Evolutionary conservation across 1,284 basidiomycete species (phyloP).

Genomic region (Termitomyces sp.): DNA sequence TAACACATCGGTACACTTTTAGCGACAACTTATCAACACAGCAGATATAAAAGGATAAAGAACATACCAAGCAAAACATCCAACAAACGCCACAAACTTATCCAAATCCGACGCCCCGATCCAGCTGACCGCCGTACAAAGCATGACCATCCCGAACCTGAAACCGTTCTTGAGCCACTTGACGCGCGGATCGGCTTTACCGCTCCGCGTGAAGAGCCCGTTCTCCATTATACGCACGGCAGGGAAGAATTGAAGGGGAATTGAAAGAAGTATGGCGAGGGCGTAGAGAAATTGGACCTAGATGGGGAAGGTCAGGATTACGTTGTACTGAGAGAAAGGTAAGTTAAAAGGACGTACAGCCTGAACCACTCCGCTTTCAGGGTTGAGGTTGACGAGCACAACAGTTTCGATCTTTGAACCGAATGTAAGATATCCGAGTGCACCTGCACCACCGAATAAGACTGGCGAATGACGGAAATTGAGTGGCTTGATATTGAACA

Average conservation of each 20-base stretch:
- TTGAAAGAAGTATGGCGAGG: conserved; percentile 91
- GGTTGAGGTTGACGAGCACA: conserved; percentile 91
- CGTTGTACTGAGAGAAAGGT: neutral
- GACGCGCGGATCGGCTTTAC: conserved; percentile 64
- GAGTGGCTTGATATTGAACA: neutral
- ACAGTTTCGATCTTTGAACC: conserved; percentile 89
- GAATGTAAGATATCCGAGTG: conserved; percentile 85
- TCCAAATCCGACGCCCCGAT: conserved; percentile 88
- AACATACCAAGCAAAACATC: conserved; percentile 88
- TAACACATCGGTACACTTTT: conserved; percentile 88
- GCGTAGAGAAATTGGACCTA: conserved; percentile 84
- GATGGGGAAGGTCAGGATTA: neutral
- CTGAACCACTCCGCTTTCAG: conserved; percentile 85
- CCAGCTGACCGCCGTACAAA: conserved; percentile 78
- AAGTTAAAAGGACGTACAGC: conserved; percentile 42
- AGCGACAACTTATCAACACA: neutral
- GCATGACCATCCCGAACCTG: conserved; percentile 71
- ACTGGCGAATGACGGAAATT: conserved; percentile 32
- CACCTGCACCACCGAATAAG: conserved; percentile 89
- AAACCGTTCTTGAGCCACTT: conserved; percentile 95
- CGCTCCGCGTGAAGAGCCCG: conserved; percentile 88
- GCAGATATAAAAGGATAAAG: conserved; percentile 12
- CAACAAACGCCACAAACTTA: conserved; percentile 95
- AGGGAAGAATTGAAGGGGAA: conserved; percentile 95
- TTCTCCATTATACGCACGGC: conserved; percentile 97